These are phyloP conservation scores for Ochromonas danica DNA, from an alignment of 108 stramenopile genomes.

Conservation along the genomic window DNA sequence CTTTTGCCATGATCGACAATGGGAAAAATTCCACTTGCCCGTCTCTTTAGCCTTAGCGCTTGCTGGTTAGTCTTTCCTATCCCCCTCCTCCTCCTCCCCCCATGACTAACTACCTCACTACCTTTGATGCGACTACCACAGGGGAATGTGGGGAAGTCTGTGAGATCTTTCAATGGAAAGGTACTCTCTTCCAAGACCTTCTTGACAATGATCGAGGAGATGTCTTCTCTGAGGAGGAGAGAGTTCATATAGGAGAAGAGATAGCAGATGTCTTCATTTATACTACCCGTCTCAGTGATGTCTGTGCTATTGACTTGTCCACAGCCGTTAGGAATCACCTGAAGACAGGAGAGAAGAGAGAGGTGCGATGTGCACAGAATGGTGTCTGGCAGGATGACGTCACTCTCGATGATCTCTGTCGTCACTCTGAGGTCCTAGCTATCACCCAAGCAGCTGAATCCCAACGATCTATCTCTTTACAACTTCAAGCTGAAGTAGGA, in stretches of 20 bases:
- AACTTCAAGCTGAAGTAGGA: not conserved
- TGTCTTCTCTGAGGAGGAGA: slow-evolving; percentile 46
- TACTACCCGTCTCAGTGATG: slow-evolving; percentile 65
- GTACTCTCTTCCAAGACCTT: slow-evolving; percentile 6
- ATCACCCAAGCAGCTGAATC: not conserved
- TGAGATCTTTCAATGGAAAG: slow-evolving; percentile 80
- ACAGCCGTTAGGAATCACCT: not conserved
- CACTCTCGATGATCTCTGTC: too few relatives aligned
- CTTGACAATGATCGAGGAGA: not conserved
- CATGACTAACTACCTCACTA: not conserved
- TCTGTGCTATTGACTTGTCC: slow-evolving; percentile 39
- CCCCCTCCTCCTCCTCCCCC: not conserved
- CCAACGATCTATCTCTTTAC: not conserved
- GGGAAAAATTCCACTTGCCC: slow-evolving; percentile 73
- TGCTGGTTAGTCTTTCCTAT: not conserved
- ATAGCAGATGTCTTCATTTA: slow-evolving; percentile 89
- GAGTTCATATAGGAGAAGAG: slow-evolving; percentile 77
- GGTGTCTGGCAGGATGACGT: not conserved
- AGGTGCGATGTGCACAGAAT: not conserved
- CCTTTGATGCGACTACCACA: slow-evolving; percentile 65
- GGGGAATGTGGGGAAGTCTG: slow-evolving; percentile 88
- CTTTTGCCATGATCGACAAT: slow-evolving; percentile 35
- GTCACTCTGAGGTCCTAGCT: not conserved
- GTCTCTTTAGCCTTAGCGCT: slow-evolving; percentile 60
- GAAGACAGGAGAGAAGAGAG: not conserved